Base-by-base conservation (phyloP, 1,139 yeast genomes). In the Geotrichum carabidarum region DNA sequence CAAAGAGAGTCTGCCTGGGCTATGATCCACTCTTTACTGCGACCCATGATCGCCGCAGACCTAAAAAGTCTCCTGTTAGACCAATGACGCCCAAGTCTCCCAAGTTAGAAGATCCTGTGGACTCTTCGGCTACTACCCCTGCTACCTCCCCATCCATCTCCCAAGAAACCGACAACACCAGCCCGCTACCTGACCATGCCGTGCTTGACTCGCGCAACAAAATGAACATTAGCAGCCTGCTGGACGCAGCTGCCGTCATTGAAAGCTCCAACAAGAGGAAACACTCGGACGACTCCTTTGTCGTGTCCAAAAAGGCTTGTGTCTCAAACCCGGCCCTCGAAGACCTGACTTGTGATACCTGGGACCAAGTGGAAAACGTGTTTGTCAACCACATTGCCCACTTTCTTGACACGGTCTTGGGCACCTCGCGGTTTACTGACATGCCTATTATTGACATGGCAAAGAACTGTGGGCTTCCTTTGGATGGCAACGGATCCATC, bases 1-100 rank as follows among this genome's bases (percentile, higher is more conserved):
- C 84, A 47, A 81, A 81, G 57, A 82, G 86, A 60, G 78, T 79
- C 12, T 86, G 95, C 64, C 71, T 83, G 11, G 90, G 89, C 2
- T 84, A 84, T 65, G 87, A 66, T 59, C 70, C 73, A 1, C 58
- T 71, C 8, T 71, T 71, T 53, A 57, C 58, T 11, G 45, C 54
- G 30, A 57, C 58, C 11, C 57, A 57, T 17, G 65, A 62, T 40
- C 60, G 62, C 41, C 55, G 63, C 34, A 37, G 48, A 8, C 11
- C 44, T 8, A 14, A 27, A 44, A 44, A 44, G 40, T 46, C 49
- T 34, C 34, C 49, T 7, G 49, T 15, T n/a, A 46, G 49, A n/a
- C 42, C 40, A 37, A 37, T n/a, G 40, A 37, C 40, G 15, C 40
- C 40, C 9, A n/a, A 9, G 15, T n/a, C 18, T n/a, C 40, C 40